These are phyloP conservation scores for Puccinia triticina DNA, from an alignment of 1,284 basidiomycete species.

Conservation along the genomic window DNA sequence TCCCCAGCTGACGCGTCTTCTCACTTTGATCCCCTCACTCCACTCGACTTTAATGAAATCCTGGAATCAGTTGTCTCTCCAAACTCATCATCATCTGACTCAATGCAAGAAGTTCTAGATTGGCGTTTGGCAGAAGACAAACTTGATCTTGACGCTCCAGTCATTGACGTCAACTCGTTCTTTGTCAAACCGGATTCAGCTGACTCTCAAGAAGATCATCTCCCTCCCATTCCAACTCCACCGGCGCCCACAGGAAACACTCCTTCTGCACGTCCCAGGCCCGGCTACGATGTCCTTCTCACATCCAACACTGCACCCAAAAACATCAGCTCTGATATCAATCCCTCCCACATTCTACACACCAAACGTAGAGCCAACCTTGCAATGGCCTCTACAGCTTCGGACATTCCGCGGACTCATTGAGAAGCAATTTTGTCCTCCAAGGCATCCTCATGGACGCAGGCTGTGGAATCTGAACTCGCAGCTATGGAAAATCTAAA, in stretches of 20 bases:
- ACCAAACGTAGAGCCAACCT: background rate
- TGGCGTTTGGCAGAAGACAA: background rate
- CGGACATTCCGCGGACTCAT: background rate
- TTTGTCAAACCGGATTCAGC: background rate
- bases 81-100: background rate
- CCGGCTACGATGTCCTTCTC: background rate
- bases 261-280: background rate
- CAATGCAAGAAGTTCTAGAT: background rate
- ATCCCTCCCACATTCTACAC: background rate
- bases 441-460: background rate
- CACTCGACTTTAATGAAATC: background rate
- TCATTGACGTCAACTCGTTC: background rate
- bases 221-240: background rate
- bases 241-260: background rate
- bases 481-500: background rate
- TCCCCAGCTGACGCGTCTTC: background rate
- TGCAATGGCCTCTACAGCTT: background rate
- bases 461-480: conserved; percentile 1
- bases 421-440: background rate
- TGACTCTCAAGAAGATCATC: background rate
- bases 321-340: background rate
- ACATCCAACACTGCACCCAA: conserved; percentile 3
- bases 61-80: background rate
- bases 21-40: background rate
- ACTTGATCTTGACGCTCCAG: background rate